Conservation (phyloP, 805 yeast species). For the Clavispora santaluciae region DNA sequence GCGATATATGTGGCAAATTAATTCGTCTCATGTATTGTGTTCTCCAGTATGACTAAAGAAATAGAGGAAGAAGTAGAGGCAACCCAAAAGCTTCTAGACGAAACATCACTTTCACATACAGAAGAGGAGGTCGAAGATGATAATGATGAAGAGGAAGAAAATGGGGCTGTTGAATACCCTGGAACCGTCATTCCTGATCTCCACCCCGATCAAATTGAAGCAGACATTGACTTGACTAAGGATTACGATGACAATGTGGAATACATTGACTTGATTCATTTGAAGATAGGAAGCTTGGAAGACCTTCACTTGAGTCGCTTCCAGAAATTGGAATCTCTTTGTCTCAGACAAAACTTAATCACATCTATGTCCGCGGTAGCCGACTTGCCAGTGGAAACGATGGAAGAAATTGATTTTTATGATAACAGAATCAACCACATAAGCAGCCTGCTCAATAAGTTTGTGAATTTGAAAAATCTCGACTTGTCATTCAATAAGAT, state of each 20-base stretch:
- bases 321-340: conserved; percentile 50
- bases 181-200: conserved; percentile 43
- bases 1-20: no score
- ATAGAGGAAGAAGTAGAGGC: not conserved
- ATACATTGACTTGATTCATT: conserved; percentile 61
- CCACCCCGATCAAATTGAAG: conserved; percentile 51
- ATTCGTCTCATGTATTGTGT: not conserved
- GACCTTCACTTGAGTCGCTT: conserved; percentile 59
- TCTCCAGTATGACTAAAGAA: not conserved
- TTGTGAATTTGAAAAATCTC: conserved; percentile 51
- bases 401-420: conserved; percentile 82
- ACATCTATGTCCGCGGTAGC: conserved; percentile 51
- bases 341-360: conserved; percentile 79
- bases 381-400: conserved; percentile 57
- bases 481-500: conserved; percentile 91
- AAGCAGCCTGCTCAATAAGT: conserved; percentile 59
- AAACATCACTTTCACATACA: conserved; percentile 12
- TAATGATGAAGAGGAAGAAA: conserved; percentile 23
- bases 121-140: conserved; percentile 23
- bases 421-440: conserved; percentile 90
- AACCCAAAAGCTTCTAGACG: not conserved
- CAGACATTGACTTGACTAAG: conserved; percentile 62
- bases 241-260: conserved; percentile 55
- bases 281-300: conserved; percentile 60
- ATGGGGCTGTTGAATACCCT: conserved; percentile 39